phyloP scores from a whole-genome alignment of 495 filamentous ascomycete species.

The Echria macrotheca region DNA sequence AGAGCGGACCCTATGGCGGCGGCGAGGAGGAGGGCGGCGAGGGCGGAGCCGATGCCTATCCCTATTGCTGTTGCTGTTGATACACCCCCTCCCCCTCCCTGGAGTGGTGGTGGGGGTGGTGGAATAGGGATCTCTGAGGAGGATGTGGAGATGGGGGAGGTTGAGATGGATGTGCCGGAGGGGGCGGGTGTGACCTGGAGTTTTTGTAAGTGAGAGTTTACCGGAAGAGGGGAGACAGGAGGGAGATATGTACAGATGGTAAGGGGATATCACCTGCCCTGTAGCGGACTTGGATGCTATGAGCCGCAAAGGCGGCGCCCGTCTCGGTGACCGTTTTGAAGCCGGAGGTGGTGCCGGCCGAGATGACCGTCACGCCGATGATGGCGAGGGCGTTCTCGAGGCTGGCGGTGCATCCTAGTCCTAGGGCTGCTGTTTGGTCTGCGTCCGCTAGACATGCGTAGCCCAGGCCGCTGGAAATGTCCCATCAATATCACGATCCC shows the following conservation, averaged over 20 bases:
- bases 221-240: too few species aligned
- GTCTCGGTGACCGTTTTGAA: constrained; percentile 9
- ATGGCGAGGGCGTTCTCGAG: constrained; percentile 10
- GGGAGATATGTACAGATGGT: too few species aligned
- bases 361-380: constrained; percentile 17
- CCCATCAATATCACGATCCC: too few species aligned
- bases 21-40: constrained; percentile 13
- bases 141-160: background rate
- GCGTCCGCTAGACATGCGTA: constrained; percentile 19
- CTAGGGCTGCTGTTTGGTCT: too few species aligned
- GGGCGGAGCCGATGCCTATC: constrained; percentile 26
- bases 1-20: constrained; percentile 17
- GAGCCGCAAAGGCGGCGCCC: constrained; percentile 20
- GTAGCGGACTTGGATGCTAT: constrained; percentile 26
- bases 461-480: constrained; percentile 8
- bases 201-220: too few species aligned
- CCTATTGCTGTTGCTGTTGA: constrained; percentile 24
- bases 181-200: background rate
- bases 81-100: constrained; percentile 6
- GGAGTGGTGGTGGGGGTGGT: constrained; percentile 1
- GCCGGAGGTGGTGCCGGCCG: constrained; percentile 9
- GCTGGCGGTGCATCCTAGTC: constrained; percentile 22
- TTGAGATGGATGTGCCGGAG: background rate
- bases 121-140: background rate
- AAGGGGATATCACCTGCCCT: too few species aligned